These are phyloP conservation scores for Platanthera zijinensis DNA, from an alignment of 106 monocot genomes.

Conservation along the genomic window DNA sequence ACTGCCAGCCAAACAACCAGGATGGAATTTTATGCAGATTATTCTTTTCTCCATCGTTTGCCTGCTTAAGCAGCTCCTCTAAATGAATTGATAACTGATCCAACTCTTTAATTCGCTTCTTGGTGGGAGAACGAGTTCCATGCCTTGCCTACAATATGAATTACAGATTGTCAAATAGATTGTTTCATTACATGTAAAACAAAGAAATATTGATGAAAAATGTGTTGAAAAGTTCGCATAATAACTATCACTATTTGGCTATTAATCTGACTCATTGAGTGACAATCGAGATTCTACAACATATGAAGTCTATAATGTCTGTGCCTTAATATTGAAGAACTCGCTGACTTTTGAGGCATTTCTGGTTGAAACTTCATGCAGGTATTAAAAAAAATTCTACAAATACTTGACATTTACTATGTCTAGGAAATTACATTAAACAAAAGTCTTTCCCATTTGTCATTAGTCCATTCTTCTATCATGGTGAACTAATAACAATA, in stretches of 20 bases:
- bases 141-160: slow-evolving; percentile 65
- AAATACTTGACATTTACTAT: not conserved
- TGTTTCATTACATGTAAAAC: not conserved
- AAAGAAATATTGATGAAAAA: not conserved
- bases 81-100: slow-evolving; percentile 57
- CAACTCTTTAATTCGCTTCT: slow-evolving; percentile 89
- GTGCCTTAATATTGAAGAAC: not conserved
- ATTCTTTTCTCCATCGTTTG: slow-evolving; percentile 15
- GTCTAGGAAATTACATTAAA: not conserved
- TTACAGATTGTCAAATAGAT: not conserved
- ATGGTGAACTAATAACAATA: not conserved
- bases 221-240: not conserved
- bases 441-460: not conserved
- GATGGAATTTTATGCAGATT: slow-evolving; percentile 42
- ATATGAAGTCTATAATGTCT: not conserved
- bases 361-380: not conserved
- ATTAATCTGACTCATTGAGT: not conserved
- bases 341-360: not conserved
- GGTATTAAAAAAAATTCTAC: not conserved
- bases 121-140: slow-evolving; percentile 93
- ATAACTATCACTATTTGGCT: not conserved
- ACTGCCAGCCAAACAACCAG: slow-evolving; percentile 82
- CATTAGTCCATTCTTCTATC: not conserved
- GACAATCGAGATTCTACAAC: not conserved
- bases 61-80: slow-evolving; percentile 40